Percentiles rank a stretch among this genome's conserved stretches.
Evolutionary conservation across 257 asterid genomes (phyloP).

Genomic region (Lantana camara): DNA sequence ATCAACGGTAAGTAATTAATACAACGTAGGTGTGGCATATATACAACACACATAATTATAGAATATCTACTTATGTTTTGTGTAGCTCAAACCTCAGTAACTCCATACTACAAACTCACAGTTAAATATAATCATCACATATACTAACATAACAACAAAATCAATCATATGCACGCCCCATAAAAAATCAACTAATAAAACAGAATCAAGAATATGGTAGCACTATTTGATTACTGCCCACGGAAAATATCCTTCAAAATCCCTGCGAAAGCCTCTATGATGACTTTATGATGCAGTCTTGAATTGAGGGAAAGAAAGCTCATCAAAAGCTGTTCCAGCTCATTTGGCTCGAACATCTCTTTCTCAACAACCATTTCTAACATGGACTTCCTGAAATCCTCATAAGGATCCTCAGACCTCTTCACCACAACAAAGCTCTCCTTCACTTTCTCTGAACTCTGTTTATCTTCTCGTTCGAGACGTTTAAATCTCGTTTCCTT

Average conservation of each 20-base stretch:
- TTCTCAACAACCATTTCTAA: constrained; percentile 76
- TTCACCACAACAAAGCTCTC: constrained; percentile 66
- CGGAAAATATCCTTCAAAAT: constrained; percentile 55
- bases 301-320: constrained; percentile 73
- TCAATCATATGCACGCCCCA: constrained; percentile 4
- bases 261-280: constrained; percentile 64
- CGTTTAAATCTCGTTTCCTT: constrained; percentile 24
- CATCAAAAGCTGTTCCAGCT: constrained; percentile 67
- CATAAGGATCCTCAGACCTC: constrained; percentile 65
- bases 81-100: background rate
- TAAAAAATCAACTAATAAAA: constrained; percentile 14
- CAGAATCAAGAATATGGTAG: background rate
- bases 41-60: too few relatives aligned
- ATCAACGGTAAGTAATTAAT: too few relatives aligned
- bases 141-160: background rate
- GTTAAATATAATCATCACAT: background rate
- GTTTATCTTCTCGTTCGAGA: background rate
- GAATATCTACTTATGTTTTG: background rate
- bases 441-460: constrained; percentile 19
- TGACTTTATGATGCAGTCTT: constrained; percentile 58
- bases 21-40: too few relatives aligned
- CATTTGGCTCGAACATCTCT: constrained; percentile 57
- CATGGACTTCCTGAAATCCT: constrained; percentile 87
- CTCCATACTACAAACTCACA: background rate
- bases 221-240: constrained; percentile 19